phyloP scores from a whole-genome alignment of 1,284 basidiomycete species.

The Termitomyces sp. region DNA sequence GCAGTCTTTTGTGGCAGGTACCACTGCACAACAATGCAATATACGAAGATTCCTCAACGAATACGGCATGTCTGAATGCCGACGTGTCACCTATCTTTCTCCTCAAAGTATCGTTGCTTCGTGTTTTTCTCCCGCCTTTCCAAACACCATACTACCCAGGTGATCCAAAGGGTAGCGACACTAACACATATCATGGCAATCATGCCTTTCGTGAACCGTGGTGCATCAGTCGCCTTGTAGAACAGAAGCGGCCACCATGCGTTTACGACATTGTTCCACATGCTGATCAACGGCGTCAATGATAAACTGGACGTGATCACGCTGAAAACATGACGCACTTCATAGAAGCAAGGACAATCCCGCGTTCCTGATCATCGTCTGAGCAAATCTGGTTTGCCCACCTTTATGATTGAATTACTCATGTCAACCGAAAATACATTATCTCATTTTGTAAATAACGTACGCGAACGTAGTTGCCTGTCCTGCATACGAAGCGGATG shows the following conservation, averaged over 20 bases:
- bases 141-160: constrained; percentile 52
- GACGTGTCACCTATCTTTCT: not conserved
- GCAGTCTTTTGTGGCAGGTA: not conserved
- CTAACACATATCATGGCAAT: constrained; percentile 60
- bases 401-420: constrained; percentile 23
- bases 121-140: constrained; percentile 39
- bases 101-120: not conserved
- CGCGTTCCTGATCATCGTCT: constrained; percentile 62
- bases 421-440: constrained; percentile 2
- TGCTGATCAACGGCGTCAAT: constrained; percentile 30
- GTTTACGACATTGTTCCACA: constrained; percentile 70
- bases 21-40: not conserved
- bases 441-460: constrained; percentile 20
- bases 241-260: constrained; percentile 69
- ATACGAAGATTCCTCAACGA: not conserved
- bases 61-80: not conserved
- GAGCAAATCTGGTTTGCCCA: constrained; percentile 71
- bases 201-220: constrained; percentile 58
- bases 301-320: constrained; percentile 3
- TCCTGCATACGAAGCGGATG: constrained; percentile 60
- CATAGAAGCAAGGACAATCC: constrained; percentile 65
- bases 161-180: constrained; percentile 48
- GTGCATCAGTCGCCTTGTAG: constrained; percentile 63
- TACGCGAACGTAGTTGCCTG: constrained; percentile 68
- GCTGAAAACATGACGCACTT: constrained; percentile 35